phyloP scores from a whole-genome alignment of 202 grass and related monocot genomes.

The Zizania palustris region DNA sequence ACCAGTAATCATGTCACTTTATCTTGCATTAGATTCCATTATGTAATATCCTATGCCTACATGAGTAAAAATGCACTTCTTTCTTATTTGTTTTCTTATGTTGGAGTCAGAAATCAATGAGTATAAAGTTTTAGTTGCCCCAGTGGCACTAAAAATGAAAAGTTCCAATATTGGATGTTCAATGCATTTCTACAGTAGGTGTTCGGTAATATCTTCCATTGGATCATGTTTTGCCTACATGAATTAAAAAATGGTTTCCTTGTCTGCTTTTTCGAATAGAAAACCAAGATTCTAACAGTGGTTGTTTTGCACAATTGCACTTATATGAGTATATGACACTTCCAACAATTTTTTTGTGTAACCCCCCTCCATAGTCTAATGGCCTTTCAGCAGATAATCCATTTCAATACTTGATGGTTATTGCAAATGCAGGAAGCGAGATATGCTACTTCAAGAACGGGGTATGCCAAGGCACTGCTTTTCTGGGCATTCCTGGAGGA shows the following conservation, averaged over 20 bases:
- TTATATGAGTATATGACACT: neutral
- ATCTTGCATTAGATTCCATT: neutral
- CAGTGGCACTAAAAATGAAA: neutral
- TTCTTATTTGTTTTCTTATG: neutral
- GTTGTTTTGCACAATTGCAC: neutral
- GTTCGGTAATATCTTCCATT: neutral
- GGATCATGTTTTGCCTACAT: slow-evolving; percentile 17
- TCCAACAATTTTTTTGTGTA: neutral
- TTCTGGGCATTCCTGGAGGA: slow-evolving; percentile 75
- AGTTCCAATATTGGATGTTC: neutral
- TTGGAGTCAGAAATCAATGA: neutral
- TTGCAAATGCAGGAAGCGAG: slow-evolving; percentile 70
- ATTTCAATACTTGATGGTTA: slow-evolving; percentile 5
- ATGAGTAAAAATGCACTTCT: neutral
- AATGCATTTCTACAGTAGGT: neutral
- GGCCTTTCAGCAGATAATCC: neutral
- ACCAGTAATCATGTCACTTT: neutral
- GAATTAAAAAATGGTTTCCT: slow-evolving; percentile 4
- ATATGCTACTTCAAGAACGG: slow-evolving; percentile 92
- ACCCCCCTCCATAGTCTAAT: neutral
- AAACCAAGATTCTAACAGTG: neutral
- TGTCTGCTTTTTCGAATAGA: neutral
- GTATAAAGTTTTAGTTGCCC: slow-evolving; percentile 21
- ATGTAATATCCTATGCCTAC: slow-evolving; percentile 10
- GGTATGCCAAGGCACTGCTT: slow-evolving; percentile 74